Conservation (phyloP, 2,329 filamentous ascomycete species). For the Scopulariopsis brevicaulis region DNA sequence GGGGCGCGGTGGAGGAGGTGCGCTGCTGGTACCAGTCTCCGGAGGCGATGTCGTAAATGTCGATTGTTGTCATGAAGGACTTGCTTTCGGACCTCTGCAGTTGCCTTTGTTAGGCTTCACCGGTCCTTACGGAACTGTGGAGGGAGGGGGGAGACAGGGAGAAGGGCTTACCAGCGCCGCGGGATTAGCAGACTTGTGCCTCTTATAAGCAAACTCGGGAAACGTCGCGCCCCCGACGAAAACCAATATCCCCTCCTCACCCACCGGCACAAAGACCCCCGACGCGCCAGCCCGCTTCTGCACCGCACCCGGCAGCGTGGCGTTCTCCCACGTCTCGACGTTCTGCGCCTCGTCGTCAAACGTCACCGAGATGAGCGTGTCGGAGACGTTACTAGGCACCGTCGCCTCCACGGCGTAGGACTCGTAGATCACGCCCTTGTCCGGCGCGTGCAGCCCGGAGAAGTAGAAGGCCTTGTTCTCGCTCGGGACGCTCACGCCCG, state of each 20-base stretch:
- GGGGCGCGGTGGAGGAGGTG: conserved; percentile 40
- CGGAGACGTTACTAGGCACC: conserved; percentile 31
- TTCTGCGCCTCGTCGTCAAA: conserved; percentile 45
- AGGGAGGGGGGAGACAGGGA: neutral
- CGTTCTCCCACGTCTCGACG: conserved; percentile 43
- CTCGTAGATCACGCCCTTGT: conserved; percentile 35
- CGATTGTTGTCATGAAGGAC: conserved; percentile 58
- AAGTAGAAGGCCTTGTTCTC: conserved; percentile 66
- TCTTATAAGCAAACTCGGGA: conserved; percentile 32
- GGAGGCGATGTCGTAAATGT: conserved; percentile 65
- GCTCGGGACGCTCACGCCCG: conserved; percentile 51
- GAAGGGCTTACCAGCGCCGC: conserved; percentile 19
- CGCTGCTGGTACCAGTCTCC: conserved; percentile 59
- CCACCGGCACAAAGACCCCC: conserved; percentile 68
- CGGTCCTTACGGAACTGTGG: neutral
- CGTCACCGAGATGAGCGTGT: conserved; percentile 38
- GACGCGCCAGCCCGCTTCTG: conserved; percentile 50
- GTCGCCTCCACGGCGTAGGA: conserved; percentile 15
- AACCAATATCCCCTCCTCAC: conserved; percentile 62
- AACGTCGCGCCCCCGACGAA: conserved; percentile 64
- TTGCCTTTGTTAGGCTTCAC: conserved; percentile 10
- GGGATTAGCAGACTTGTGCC: conserved; percentile 15
- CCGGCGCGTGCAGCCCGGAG: conserved; percentile 43
- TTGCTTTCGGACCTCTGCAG: conserved; percentile 51
- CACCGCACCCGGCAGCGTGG: conserved; percentile 35